phyloP scores from a whole-genome alignment of 306 rosid genomes.

The Corylus americana region DNA sequence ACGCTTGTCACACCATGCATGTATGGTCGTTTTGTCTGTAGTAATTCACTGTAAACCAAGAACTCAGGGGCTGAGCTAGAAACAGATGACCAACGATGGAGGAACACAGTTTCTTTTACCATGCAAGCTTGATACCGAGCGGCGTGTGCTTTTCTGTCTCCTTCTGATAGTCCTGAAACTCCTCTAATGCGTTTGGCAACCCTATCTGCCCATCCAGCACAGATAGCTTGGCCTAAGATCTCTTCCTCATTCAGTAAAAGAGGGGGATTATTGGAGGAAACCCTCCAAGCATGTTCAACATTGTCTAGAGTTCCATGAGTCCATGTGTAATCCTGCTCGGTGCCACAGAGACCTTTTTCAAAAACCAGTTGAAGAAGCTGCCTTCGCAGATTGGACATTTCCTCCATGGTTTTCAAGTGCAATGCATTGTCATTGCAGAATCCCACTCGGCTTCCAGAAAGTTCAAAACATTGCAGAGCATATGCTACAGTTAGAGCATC shows the following conservation, averaged over 20 bases:
- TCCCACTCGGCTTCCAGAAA: slow-evolving; percentile 41
- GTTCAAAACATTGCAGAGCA: slow-evolving; percentile 83
- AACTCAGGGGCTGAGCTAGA: slow-evolving; percentile 71
- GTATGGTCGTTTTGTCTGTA: slow-evolving; percentile 72
- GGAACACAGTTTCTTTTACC: slow-evolving; percentile 67
- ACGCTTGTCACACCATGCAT: slow-evolving; percentile 86
- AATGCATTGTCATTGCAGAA: slow-evolving; percentile 71
- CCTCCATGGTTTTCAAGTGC: slow-evolving; percentile 90
- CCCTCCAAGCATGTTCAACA: slow-evolving; percentile 63
- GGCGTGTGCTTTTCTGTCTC: slow-evolving; percentile 41
- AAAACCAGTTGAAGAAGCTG: slow-evolving; percentile 74
- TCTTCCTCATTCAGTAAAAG: slow-evolving; percentile 71
- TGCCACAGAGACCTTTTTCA: slow-evolving; percentile 45
- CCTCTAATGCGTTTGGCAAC: slow-evolving; percentile 73
- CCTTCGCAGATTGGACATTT: slow-evolving; percentile 85
- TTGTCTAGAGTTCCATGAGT: slow-evolving; percentile 62
- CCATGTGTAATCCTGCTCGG: slow-evolving; percentile 64
- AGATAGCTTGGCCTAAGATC: slow-evolving; percentile 77
- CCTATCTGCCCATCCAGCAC: slow-evolving; percentile 99
- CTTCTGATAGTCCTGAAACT: slow-evolving; percentile 45
- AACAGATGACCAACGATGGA: slow-evolving; percentile 72
- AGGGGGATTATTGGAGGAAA: slow-evolving; percentile 55
- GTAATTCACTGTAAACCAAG: slow-evolving; percentile 84
- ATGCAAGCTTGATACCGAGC: slow-evolving; percentile 68
- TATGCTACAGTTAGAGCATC: slow-evolving; percentile 75